phyloP scores from a whole-genome alignment of 306 rosid species.

The Medicago truncatula region DNA sequence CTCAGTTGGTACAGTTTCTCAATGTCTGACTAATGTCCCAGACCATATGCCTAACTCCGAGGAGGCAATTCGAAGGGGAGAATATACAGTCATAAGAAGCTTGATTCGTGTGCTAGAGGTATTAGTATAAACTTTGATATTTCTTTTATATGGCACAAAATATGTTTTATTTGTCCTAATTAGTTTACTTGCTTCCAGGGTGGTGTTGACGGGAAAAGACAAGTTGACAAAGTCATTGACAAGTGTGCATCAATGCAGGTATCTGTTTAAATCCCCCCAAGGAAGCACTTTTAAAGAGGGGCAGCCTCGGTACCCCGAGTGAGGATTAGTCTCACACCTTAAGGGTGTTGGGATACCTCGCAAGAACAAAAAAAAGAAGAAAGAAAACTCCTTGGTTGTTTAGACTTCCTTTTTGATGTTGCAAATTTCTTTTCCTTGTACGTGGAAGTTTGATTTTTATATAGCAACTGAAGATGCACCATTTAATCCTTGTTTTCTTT shows the following conservation, averaged over 20 bases:
- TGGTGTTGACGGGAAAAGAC: conserved; percentile 95
- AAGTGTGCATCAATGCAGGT: conserved; percentile 97
- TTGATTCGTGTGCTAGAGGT: conserved; percentile 93
- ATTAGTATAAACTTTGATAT: conserved; percentile 38
- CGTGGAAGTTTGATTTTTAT: conserved; percentile 30
- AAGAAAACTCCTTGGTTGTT: conserved; percentile 36
- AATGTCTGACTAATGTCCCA: conserved; percentile 55
- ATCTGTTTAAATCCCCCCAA: conserved; percentile 11
- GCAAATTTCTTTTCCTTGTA: conserved; percentile 31
- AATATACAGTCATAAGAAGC: conserved; percentile 88
- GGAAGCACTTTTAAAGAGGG: conserved; percentile 29
- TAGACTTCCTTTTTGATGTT: conserved; percentile 12
- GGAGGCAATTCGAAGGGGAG: conserved; percentile 92
- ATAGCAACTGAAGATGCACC: conserved; percentile 30
- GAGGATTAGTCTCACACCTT: conserved; percentile 34
- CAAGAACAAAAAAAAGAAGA: not conserved
- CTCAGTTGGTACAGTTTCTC: conserved; percentile 75
- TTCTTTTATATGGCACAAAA: conserved; percentile 25
- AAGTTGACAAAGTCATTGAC: conserved; percentile 94
- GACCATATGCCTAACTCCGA: conserved; percentile 77
- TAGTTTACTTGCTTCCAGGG: conserved; percentile 62
- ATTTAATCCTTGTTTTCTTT: conserved; percentile 41
- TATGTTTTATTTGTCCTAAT: conserved; percentile 35
- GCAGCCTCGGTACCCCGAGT: not conserved
- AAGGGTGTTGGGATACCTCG: conserved; percentile 25